Base-by-base conservation (phyloP, 768 basidiomycete species). In the Psilocybe sp. region DNA sequence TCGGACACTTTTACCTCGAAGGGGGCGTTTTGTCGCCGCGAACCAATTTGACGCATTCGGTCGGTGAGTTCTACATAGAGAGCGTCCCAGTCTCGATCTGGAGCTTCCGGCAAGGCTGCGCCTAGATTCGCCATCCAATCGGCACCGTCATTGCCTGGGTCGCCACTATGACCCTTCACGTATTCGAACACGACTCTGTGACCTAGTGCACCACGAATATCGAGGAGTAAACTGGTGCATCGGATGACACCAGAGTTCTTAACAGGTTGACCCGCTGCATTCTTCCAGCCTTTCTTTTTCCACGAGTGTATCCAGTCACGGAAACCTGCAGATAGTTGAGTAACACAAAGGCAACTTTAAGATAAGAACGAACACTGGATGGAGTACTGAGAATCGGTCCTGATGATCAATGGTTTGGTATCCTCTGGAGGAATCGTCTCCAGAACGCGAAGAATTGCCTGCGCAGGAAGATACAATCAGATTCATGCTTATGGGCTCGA, bases 361-460 rank as follows among this genome's bases (percentile, higher is more conserved):
- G 8, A 28, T 4, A 10, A 33, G 40, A 11, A 62, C 70, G 47
- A 52, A 94, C 94, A 93, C 43, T 81, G 69, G 3, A 92, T 92
- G 1, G 84, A 83, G 60, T 97, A 97, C 40, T 80, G 69, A 0
- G 94, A 97, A 66, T 98, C 95, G 0, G 90, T 86, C 58, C 86
- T 87, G 59, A 97, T 89, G 43, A 89, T 59, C 1, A 98, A 69
- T 0, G 81, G 74, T 23, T 65, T 75, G 40, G 74, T 72, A 10
- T 71, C 69, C 9, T 66, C 72, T 0, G 88, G 87, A 1, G 84
- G 23, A 28, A 28, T 77, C 0, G 79, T 82, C 65, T 97, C 92
- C 5, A 98, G 71, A 15, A 87, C 77, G 15, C 93, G 84, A 15
- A 88, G 73, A 51, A 97, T 90, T 10, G 93, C 92, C 94, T 96